These are phyloP conservation scores for Russula sp. DNA, from an alignment of 768 basidiomycete genomes.

Conservation along the genomic window DNA sequence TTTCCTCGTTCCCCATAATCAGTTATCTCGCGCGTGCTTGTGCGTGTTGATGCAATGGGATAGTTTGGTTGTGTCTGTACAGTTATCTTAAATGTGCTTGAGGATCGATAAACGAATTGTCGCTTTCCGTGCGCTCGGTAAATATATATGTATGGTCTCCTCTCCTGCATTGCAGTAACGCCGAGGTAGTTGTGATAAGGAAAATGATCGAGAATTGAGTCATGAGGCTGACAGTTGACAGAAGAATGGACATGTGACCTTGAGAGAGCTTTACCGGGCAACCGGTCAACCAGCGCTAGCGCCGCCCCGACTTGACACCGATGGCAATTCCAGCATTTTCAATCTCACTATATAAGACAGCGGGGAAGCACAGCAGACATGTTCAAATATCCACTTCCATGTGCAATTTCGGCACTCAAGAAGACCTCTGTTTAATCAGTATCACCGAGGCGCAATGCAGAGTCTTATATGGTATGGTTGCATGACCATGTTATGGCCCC, in stretches of 20 bases:
- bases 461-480: too few relatives aligned
- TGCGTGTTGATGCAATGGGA: constrained; percentile 18
- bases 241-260: not conserved
- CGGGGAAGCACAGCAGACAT: too few relatives aligned
- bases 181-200: not conserved
- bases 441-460: too few relatives aligned
- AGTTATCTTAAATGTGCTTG: constrained; percentile 21
- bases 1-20: constrained; percentile 2
- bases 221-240: not conserved
- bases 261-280: too few relatives aligned
- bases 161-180: not conserved
- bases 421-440: too few relatives aligned
- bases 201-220: not conserved
- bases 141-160: constrained; percentile 21
- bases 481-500: too few relatives aligned
- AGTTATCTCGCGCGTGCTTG: constrained; percentile 9
- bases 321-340: too few relatives aligned
- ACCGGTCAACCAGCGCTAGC: too few relatives aligned
- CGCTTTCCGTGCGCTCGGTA: constrained; percentile 11
- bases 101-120: constrained; percentile 12
- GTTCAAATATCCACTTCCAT: too few relatives aligned
- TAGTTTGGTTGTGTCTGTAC: constrained; percentile 22
- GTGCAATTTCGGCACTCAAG: too few relatives aligned
- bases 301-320: too few relatives aligned
- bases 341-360: too few relatives aligned